Percentiles rank a stretch among this genome's conserved stretches.
phyloP scores from a whole-genome alignment of 2,329 filamentous ascomycete genomes.

The Pestalotiopsis sp. region DNA sequence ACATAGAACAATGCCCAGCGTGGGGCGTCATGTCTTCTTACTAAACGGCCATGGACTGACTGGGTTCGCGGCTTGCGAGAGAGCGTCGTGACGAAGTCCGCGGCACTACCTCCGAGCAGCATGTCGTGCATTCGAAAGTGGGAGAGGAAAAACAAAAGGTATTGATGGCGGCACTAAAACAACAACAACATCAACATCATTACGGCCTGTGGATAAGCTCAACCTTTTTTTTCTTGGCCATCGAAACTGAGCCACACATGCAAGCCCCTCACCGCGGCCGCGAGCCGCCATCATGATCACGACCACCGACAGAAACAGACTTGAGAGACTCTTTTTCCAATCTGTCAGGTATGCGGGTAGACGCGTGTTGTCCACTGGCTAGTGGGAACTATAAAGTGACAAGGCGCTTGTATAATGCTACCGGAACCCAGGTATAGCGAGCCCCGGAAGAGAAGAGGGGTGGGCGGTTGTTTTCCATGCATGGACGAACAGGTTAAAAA shows the following conservation, averaged over 20 bases:
- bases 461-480: neutral
- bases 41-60: neutral
- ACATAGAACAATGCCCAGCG: neutral
- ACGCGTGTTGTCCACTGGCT: neutral
- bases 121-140: neutral
- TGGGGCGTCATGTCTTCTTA: conserved; percentile 2
- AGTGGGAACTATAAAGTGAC: neutral
- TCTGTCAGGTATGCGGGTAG: conserved; percentile 1
- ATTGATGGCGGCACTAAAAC: neutral
- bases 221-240: neutral
- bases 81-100: too few relatives aligned
- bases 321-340: neutral
- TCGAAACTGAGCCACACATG: neutral
- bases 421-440: neutral
- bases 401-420: neutral
- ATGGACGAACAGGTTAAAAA: neutral
- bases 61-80: neutral
- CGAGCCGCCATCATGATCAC: neutral
- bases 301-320: too few relatives aligned
- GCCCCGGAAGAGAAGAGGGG: too few relatives aligned
- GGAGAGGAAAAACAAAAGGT: neutral
- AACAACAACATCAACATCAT: too few relatives aligned
- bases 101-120: too few relatives aligned
- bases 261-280: neutral
- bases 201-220: neutral